phyloP scores from a whole-genome alignment of 1,139 yeast species.

The Pichia sp. region DNA sequence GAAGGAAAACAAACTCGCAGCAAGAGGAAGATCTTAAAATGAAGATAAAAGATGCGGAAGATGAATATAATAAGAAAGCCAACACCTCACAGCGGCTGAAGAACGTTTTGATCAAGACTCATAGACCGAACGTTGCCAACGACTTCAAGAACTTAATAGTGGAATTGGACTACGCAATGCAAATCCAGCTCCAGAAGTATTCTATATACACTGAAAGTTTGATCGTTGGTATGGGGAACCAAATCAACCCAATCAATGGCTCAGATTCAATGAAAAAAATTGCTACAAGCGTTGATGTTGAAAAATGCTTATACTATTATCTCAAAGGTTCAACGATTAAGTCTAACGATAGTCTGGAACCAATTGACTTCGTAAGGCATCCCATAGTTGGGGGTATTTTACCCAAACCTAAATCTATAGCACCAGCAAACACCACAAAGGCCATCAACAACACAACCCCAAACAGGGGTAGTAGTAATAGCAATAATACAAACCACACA shows the following conservation, averaged over 20 bases:
- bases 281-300: constrained; percentile 77
- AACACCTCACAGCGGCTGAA: constrained; percentile 68
- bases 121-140: constrained; percentile 74
- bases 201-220: constrained; percentile 84
- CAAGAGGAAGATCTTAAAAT: constrained; percentile 86
- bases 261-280: constrained; percentile 68
- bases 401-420: constrained; percentile 9
- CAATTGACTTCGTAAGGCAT: constrained; percentile 76
- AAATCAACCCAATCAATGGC: constrained; percentile 64
- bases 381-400: constrained; percentile 50
- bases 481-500: neutral
- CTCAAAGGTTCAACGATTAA: constrained; percentile 35
- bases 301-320: constrained; percentile 71
- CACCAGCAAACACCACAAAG: constrained; percentile 3
- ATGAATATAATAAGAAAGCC: constrained; percentile 78
- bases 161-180: constrained; percentile 85
- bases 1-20: constrained; percentile 75
- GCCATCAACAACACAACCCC: neutral
- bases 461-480: neutral
- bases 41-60: constrained; percentile 80
- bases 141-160: constrained; percentile 72
- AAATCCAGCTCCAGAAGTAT: constrained; percentile 82
- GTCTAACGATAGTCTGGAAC: constrained; percentile 37
- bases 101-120: constrained; percentile 64
- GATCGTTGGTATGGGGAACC: constrained; percentile 79